These are phyloP conservation scores for Myxozyma monticola DNA, from an alignment of 805 yeast species.

Conservation along the genomic window DNA sequence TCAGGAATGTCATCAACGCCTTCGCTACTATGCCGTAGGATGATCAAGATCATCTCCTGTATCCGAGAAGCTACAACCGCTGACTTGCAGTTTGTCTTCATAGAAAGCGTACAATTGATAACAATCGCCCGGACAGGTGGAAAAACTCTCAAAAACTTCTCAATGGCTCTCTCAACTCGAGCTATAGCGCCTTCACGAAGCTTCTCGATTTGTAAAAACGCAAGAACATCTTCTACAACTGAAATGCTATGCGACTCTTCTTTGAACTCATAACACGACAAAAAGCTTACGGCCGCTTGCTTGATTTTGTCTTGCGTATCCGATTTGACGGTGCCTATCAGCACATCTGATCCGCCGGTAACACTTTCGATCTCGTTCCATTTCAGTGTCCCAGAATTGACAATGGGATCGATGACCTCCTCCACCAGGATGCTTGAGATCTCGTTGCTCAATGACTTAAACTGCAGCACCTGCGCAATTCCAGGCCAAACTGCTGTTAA, in stretches of 20 bases:
- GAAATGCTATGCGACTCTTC: not conserved
- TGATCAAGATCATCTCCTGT: constrained; percentile 15
- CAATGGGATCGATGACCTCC: constrained; percentile 23
- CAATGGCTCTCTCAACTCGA: constrained; percentile 18
- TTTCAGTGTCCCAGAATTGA: constrained; percentile 1
- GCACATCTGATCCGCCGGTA: constrained; percentile 5
- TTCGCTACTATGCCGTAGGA: constrained; percentile 6
- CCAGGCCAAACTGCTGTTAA: constrained; percentile 26
- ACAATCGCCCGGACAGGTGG: constrained; percentile 2
- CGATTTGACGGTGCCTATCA: constrained; percentile 14
- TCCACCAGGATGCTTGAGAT: constrained; percentile 13
- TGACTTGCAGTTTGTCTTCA: not conserved
- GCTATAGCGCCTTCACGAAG: constrained; percentile 17
- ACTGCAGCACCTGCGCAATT: constrained; percentile 11
- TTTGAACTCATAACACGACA: constrained; percentile 12
- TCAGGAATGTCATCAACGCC: constrained; percentile 21
- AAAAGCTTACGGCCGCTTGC: constrained; percentile 21
- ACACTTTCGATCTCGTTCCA: constrained; percentile 14
- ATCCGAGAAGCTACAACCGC: constrained; percentile 16
- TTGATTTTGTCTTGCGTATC: constrained; percentile 21
- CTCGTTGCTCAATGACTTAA: not conserved
- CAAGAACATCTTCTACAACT: constrained; percentile 4
- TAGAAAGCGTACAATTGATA: not conserved
- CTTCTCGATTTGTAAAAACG: constrained; percentile 9
- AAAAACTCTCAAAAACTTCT: constrained; percentile 5